Base-by-base conservation (phyloP, 2,329 filamentous ascomycete species). In the Aspergillus pseudoviridinutans region DNA sequence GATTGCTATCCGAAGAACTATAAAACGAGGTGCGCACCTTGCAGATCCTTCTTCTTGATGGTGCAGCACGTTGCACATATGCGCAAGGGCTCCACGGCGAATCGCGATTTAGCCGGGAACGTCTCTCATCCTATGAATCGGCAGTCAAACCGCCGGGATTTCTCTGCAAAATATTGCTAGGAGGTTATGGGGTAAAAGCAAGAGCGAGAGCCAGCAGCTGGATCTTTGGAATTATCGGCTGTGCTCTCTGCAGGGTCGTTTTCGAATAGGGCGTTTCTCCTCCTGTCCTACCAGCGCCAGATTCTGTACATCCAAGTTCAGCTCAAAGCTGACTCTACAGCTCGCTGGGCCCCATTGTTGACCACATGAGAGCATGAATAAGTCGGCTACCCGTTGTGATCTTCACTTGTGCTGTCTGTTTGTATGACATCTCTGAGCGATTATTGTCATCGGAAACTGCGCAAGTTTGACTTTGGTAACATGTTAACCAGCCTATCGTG, bases 61-160 rank as follows among this genome's bases (percentile, higher is more conserved):
- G 8, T 7, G 42, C 29, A 44, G 3, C 17, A 6, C 12, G 46
- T 53, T 27, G 25, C 47, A 20, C 35, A 27, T 53, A 50, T 32
- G 24, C 32, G 28, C 22, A 46, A n/a, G n/a, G 20, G n/a, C n/a
- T 46, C 4, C n/a, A 9, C 17, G 17, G 20, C 20, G 8, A 20
- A 46, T 12, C 42, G 42, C n/a, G 55, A 57, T 57, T 57, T 57
- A 57, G 55, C 55, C 51, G 46, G 32, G 41, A 53, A 44, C 51
- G 50, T 17, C 32, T 38, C 14, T 38, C 32, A 14, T 38, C 32
- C 14, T 38, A 8, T 17, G 32, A 17, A 17, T 38, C 14, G 32
- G 17, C 32, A 35, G 5, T 35, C 12, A 38, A 38, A 38, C 32
- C 3, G 32, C 32, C 5, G 32, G 14, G 2, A 17, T 38, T 38